phyloP scores from a whole-genome alignment of 2,329 filamentous ascomycete species.

The Botrytis pseudocinerea region DNA sequence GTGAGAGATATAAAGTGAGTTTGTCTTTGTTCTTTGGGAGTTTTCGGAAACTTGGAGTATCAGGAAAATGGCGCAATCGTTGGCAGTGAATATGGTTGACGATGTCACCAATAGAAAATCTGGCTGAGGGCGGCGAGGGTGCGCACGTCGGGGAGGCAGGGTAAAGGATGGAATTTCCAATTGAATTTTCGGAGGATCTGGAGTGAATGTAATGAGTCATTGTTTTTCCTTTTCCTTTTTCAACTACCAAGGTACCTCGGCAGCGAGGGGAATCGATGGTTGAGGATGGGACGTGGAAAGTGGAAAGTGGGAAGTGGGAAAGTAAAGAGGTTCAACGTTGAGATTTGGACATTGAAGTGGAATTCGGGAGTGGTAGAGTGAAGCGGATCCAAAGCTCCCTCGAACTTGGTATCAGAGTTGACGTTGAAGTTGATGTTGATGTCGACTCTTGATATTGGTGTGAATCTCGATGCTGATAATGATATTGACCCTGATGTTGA shows the following conservation, averaged over 20 bases:
- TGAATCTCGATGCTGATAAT: no score
- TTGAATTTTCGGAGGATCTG: background rate
- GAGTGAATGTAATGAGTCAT: background rate
- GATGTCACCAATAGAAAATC: background rate
- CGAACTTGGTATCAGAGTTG: no score
- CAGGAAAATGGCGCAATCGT: background rate
- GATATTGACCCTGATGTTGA: no score
- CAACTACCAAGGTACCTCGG: background rate
- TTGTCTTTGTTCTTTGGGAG: background rate
- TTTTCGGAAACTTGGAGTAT: background rate
- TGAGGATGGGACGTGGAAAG: background rate
- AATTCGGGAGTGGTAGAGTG: no score
- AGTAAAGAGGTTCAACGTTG: background rate
- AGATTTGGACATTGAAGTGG: background rate
- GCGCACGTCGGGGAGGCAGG: background rate
- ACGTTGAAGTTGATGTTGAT: no score
- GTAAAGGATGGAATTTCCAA: background rate
- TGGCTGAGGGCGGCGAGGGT: rapidly evolving
- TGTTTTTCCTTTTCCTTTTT: no score
- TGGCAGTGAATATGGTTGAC: background rate
- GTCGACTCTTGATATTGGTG: background rate
- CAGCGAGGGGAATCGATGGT: background rate
- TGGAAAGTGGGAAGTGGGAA: background rate
- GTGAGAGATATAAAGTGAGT: background rate
- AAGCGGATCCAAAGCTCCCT: no score